Evolutionary conservation across 139 green algal genomes (phyloP).

Genomic region (Auxenochlorella pyrenoidosa): DNA sequence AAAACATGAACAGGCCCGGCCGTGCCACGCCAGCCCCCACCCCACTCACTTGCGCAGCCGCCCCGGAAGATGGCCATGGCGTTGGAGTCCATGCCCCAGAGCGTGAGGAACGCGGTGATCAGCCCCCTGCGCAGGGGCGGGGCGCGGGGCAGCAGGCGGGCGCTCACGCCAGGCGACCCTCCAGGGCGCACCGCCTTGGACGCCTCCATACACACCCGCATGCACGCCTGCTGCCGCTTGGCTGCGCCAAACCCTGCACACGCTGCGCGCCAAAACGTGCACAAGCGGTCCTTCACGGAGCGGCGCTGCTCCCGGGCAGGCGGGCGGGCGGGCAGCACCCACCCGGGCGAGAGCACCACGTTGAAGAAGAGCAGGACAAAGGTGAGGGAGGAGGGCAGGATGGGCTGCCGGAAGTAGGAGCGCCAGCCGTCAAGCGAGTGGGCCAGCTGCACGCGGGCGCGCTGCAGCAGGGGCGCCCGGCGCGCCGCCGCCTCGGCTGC

Average conservation of each 20-base stretch:
- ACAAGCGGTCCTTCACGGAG: too few relatives aligned
- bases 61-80: slow-evolving; percentile 45
- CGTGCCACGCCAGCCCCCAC: too few relatives aligned
- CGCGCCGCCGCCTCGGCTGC: background rate
- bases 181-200: too few relatives aligned
- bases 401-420: slow-evolving; percentile 49
- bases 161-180: too few relatives aligned
- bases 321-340: background rate
- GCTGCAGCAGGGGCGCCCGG: background rate
- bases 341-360: slow-evolving; percentile 50
- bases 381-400: slow-evolving; percentile 57
- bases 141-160: too few relatives aligned
- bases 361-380: slow-evolving; percentile 68
- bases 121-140: slow-evolving; percentile 46
- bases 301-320: too few relatives aligned
- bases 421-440: slow-evolving; percentile 31
- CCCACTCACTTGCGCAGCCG: slow-evolving; percentile 41
- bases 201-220: too few relatives aligned
- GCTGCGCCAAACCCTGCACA: too few relatives aligned
- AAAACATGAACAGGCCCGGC: too few relatives aligned
- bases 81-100: slow-evolving; percentile 45
- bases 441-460: slow-evolving; percentile 1
- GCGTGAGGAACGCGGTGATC: slow-evolving; percentile 56
- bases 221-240: too few relatives aligned
- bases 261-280: too few relatives aligned